Percentiles rank a stretch among this genome's conserved stretches.
Conservation (phyloP, 129 eudicot genomes). For the Rutidosis leptorrhynchoides region DNA sequence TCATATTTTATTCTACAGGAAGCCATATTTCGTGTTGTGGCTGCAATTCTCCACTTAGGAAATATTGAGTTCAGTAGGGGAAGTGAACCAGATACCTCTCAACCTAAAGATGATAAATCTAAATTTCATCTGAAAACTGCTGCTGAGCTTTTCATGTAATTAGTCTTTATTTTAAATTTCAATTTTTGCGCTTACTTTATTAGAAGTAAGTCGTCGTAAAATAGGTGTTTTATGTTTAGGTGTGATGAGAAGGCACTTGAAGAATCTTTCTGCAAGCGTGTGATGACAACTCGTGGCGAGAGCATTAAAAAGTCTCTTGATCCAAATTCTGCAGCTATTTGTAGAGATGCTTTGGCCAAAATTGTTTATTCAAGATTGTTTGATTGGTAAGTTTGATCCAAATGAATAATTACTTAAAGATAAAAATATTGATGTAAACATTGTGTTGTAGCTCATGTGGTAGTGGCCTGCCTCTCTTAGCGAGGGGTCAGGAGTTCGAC, state of each 20-base stretch:
- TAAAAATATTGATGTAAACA: too few species aligned
- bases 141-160: slow-evolving; percentile 81
- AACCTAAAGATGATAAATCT: slow-evolving; percentile 82
- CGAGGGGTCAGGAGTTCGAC: too few species aligned
- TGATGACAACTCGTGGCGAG: slow-evolving; percentile 88
- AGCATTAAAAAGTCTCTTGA: slow-evolving; percentile 72
- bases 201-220: neutral
- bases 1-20: slow-evolving; percentile 52
- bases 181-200: neutral
- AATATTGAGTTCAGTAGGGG: slow-evolving; percentile 71
- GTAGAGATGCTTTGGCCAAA: slow-evolving; percentile 91
- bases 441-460: too few species aligned
- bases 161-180: slow-evolving; percentile 26
- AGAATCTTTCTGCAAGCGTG: slow-evolving; percentile 89
- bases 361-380: slow-evolving; percentile 75
- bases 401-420: too few species aligned
- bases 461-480: too few species aligned
- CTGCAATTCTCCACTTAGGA: slow-evolving; percentile 88
- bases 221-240: slow-evolving; percentile 43
- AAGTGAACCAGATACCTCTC: slow-evolving; percentile 71
- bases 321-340: slow-evolving; percentile 67
- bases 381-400: slow-evolving; percentile 60
- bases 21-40: slow-evolving; percentile 92
- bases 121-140: slow-evolving; percentile 63
- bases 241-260: slow-evolving; percentile 73